Evolutionary conservation across 192 early-diverging fungal species (phyloP).

Genomic region (Coemansia sp.): DNA sequence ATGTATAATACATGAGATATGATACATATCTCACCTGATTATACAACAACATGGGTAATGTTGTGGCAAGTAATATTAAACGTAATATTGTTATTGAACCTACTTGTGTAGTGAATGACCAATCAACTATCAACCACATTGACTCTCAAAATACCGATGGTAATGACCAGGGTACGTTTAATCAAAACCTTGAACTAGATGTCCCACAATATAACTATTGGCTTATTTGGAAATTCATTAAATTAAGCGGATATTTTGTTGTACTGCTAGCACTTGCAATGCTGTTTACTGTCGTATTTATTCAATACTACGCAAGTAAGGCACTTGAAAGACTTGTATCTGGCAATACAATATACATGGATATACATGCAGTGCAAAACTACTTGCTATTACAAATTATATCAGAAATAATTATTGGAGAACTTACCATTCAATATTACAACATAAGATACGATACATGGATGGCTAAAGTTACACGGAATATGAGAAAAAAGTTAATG

Average conservation of each 20-base stretch:
- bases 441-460: background rate
- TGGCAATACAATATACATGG: background rate
- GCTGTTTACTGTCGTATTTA: background rate
- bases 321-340: background rate
- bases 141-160: background rate
- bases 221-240: slow-evolving; percentile 1
- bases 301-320: background rate
- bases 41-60: no score
- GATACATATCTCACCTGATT: no score
- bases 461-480: background rate
- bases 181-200: background rate
- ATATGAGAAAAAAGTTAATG: background rate
- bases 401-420: background rate
- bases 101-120: no score
- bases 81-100: background rate
- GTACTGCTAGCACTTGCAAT: background rate
- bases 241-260: background rate
- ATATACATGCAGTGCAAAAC: background rate
- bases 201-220: background rate
- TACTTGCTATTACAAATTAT: background rate
- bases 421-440: background rate
- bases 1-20: no score
- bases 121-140: background rate
- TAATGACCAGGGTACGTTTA: background rate
- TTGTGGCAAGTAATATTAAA: background rate